Evolutionary conservation across 441 rosid species (phyloP).

Genomic region (Hypseocharis bilobata): DNA sequence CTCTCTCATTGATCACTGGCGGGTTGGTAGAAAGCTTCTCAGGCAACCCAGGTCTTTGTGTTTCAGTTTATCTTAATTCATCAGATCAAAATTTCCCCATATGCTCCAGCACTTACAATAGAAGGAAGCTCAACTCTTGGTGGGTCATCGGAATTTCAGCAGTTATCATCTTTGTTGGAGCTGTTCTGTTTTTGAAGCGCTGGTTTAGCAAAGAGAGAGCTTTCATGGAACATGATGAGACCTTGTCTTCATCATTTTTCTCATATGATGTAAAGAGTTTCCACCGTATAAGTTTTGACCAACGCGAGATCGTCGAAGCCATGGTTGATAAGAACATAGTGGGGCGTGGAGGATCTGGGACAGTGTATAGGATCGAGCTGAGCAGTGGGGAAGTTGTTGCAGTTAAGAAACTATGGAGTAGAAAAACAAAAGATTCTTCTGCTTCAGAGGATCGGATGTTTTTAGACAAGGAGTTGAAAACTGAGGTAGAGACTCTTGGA

Average conservation of each 20-base stretch:
- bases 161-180: constrained; percentile 40
- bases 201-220: constrained; percentile 39
- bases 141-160: constrained; percentile 56
- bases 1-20: constrained; percentile 50
- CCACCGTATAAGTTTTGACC: constrained; percentile 65
- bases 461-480: constrained; percentile 53
- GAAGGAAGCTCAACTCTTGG: constrained; percentile 43
- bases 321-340: constrained; percentile 71
- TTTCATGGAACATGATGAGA: constrained; percentile 49
- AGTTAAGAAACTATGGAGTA: constrained; percentile 74
- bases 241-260: constrained; percentile 51
- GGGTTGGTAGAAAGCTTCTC: constrained; percentile 73
- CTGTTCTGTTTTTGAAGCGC: constrained; percentile 50
- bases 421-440: constrained; percentile 40
- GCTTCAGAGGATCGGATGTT: constrained; percentile 39
- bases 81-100: constrained; percentile 41
- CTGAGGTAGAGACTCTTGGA: constrained; percentile 81
- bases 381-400: constrained; percentile 65
- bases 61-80: constrained; percentile 39
- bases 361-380: constrained; percentile 61
- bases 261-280: constrained; percentile 70
- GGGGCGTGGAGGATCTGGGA: constrained; percentile 83
- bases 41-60: constrained; percentile 77
- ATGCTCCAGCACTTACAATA: constrained; percentile 37
- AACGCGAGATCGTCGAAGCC: constrained; percentile 56